phyloP scores from a whole-genome alignment of 148 eudicot species.

The Fagopyrum homotropicum region DNA sequence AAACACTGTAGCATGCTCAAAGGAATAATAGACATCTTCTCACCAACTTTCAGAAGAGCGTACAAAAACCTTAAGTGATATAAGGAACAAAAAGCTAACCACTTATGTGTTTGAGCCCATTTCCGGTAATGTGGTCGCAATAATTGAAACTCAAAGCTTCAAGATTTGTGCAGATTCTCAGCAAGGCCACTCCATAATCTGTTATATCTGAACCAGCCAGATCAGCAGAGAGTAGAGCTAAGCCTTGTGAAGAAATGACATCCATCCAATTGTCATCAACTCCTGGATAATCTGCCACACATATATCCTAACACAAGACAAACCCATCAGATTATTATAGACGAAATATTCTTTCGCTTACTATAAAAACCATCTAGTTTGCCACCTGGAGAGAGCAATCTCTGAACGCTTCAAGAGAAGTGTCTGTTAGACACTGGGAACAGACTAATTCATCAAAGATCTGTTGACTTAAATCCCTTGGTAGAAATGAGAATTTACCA shows the following conservation, averaged over 20 bases:
- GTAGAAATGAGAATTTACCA: slow-evolving; percentile 46
- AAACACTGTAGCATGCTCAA: not conserved
- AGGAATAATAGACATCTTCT: not conserved
- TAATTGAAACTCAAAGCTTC: slow-evolving; percentile 46
- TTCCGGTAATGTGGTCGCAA: slow-evolving; percentile 53
- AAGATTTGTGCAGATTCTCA: slow-evolving; percentile 47
- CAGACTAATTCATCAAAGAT: slow-evolving; percentile 57
- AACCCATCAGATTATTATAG: slow-evolving; percentile 1
- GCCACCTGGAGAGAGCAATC: slow-evolving; percentile 69
- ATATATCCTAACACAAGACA: slow-evolving; percentile 38
- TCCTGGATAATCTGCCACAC: slow-evolving; percentile 57
- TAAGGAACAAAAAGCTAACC: slow-evolving; percentile 26
- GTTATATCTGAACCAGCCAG: slow-evolving; percentile 62
- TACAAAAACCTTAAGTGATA: not conserved
- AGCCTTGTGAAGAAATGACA: slow-evolving; percentile 57
- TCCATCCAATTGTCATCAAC: slow-evolving; percentile 64
- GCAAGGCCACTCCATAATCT: slow-evolving; percentile 42
- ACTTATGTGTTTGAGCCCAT: slow-evolving; percentile 38
- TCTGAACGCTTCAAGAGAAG: slow-evolving; percentile 49
- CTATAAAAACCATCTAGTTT: not conserved
- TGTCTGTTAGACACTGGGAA: slow-evolving; percentile 38
- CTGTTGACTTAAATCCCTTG: slow-evolving; percentile 71
- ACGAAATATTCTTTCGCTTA: not conserved
- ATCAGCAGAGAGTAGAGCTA: slow-evolving; percentile 61
- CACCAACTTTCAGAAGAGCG: not conserved